Evolutionary conservation across 805 yeast species (phyloP).

Genomic region (Metschnikowia gelsemii): DNA sequence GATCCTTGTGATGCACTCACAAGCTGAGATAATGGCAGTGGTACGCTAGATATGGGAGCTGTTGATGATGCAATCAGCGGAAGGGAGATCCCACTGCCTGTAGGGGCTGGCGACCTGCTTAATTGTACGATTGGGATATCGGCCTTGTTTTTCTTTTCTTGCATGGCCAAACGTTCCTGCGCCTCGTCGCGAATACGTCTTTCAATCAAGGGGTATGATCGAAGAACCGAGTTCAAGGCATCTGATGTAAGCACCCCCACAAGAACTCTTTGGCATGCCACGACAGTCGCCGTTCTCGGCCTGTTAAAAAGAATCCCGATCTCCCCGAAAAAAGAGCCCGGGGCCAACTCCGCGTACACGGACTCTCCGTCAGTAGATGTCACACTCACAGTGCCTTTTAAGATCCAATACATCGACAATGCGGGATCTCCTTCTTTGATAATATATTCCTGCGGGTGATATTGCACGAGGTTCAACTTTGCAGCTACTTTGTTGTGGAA

Average conservation of each 20-base stretch:
- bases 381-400: conserved; percentile 74
- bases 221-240: conserved; percentile 55
- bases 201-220: conserved; percentile 64
- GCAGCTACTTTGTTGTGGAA: conserved; percentile 61
- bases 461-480: conserved; percentile 56
- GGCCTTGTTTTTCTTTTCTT: conserved; percentile 55
- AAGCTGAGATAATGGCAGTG: conserved; percentile 22
- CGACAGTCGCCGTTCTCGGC: conserved; percentile 77
- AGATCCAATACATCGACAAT: conserved; percentile 75
- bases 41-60: conserved; percentile 16
- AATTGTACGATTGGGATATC: conserved; percentile 34
- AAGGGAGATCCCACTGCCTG: conserved; percentile 9
- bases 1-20: conserved; percentile 13
- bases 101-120: conserved; percentile 17
- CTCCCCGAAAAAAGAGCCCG: conserved; percentile 77
- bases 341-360: conserved; percentile 63
- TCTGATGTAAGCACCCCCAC: conserved; percentile 69
- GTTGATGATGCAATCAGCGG: conserved; percentile 21
- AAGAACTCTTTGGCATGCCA: conserved; percentile 64
- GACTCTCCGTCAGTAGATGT: conserved; percentile 78
- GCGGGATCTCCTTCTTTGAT: conserved; percentile 73
- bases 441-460: conserved; percentile 66
- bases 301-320: conserved; percentile 73
- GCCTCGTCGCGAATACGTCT: conserved; percentile 74
- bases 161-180: conserved; percentile 71